A percentile compares a stretch with the other conserved stretches of the same genome.
These are phyloP conservation scores for Alliaria petiolata DNA, from an alignment of 345 rosid species.

Conservation along the genomic window DNA sequence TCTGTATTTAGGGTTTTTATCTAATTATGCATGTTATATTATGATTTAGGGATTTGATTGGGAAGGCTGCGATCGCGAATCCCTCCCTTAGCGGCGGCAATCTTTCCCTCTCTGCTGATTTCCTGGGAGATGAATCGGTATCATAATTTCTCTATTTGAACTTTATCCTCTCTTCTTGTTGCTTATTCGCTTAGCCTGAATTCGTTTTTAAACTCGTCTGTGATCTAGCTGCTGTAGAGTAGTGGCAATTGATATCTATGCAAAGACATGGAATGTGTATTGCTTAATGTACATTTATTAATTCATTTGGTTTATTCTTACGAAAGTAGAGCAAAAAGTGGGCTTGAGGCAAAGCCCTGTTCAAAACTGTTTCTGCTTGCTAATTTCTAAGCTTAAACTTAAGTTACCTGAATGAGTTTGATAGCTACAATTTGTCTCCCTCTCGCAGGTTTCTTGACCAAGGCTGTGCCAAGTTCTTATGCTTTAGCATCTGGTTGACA, in stretches of 20 bases:
- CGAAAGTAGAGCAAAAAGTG: background rate
- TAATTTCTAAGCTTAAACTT: background rate
- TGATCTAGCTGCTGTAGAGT: background rate
- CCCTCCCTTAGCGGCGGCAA: no score
- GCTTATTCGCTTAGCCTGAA: background rate
- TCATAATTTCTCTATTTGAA: no score
- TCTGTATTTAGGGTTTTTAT: no score
- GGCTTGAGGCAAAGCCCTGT: background rate
- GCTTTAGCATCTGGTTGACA: background rate
- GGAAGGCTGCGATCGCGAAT: no score
- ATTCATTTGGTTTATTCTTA: conserved; percentile 18
- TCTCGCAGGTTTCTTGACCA: no score
- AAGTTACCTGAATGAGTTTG: background rate
- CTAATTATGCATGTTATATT: no score
- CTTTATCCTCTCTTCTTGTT: no score
- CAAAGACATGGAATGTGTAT: background rate
- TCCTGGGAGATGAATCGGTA: no score
- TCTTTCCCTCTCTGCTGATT: no score
- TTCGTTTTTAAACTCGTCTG: background rate
- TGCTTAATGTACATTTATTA: conserved; percentile 14
- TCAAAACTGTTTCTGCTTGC: conserved; percentile 8
- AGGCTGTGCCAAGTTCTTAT: no score
- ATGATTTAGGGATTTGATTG: no score
- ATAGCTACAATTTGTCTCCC: background rate
- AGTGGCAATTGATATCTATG: background rate